Conservation (phyloP, 495 filamentous ascomycete species). For the Glonium stellatum region DNA sequence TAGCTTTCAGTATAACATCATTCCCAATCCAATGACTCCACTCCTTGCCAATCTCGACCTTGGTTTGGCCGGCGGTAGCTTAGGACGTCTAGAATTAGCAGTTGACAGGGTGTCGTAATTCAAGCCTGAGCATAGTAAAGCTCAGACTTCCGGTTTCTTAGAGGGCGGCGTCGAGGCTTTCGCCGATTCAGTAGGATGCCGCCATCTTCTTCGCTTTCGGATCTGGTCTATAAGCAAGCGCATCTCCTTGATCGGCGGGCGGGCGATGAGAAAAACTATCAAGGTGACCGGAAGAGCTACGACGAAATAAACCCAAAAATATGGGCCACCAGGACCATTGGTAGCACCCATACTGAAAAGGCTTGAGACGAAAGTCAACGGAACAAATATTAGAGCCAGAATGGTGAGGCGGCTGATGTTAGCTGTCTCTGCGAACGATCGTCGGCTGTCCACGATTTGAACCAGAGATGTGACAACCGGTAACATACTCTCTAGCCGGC, state of each 20-base stretch:
- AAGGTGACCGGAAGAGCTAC: constrained; percentile 13
- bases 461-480: constrained; percentile 32
- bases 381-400: constrained; percentile 38
- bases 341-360: constrained; percentile 35
- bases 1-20: no score
- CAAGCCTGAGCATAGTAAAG: no score
- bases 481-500: constrained; percentile 27
- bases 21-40: no score
- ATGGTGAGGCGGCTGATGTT: constrained; percentile 36
- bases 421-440: constrained; percentile 29
- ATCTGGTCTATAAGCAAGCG: neutral
- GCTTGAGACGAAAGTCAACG: constrained; percentile 34
- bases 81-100: no score
- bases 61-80: no score
- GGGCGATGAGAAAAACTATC: neutral
- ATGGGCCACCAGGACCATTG: neutral
- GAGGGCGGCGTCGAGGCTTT: neutral
- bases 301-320: constrained; percentile 25
- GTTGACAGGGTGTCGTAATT: no score
- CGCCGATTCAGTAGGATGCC: neutral
- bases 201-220: neutral
- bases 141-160: neutral
- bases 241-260: neutral
- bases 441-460: constrained; percentile 30
- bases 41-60: no score